These are phyloP conservation scores for Eucalyptus leucophloia DNA, from an alignment of 345 rosid genomes.

Conservation along the genomic window DNA sequence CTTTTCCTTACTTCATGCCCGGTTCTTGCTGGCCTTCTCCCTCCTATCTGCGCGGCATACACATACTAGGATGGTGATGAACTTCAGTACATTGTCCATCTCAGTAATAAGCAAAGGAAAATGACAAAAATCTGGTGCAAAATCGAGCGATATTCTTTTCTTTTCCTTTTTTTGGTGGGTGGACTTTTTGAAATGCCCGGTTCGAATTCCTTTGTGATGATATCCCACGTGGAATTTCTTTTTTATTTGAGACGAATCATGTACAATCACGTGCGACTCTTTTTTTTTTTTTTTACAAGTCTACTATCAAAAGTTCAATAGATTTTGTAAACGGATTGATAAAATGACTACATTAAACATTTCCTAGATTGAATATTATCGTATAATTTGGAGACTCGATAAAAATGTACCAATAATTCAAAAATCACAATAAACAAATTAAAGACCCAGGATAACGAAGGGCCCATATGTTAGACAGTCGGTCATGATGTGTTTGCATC, in stretches of 20 bases:
- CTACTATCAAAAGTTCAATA: not conserved
- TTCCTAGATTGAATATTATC: accelerated
- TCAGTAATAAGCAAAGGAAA: no score
- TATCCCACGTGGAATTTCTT: not conserved
- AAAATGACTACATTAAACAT: no score
- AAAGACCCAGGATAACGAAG: accelerated
- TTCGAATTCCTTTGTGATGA: not conserved
- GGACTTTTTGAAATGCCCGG: not conserved
- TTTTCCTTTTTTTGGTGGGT: not conserved
- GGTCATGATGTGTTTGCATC: not conserved
- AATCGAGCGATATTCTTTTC: no score
- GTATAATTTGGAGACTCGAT: accelerated
- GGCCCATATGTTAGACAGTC: accelerated
- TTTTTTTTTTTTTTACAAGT: accelerated
- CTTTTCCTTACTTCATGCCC: no score
- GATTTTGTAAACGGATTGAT: accelerated
- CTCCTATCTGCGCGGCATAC: no score
- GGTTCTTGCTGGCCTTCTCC: no score
- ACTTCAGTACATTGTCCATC: no score
- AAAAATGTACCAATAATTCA: not conserved
- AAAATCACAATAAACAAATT: not conserved
- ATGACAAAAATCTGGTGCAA: no score
- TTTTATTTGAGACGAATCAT: not conserved
- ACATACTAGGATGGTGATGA: no score
- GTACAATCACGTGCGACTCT: not conserved